Evolutionary conservation across 2,329 filamentous ascomycete genomes (phyloP), one percentile per base, ranked within the genome.

Genomic region (Aureobasidium leucospermi): DNA sequence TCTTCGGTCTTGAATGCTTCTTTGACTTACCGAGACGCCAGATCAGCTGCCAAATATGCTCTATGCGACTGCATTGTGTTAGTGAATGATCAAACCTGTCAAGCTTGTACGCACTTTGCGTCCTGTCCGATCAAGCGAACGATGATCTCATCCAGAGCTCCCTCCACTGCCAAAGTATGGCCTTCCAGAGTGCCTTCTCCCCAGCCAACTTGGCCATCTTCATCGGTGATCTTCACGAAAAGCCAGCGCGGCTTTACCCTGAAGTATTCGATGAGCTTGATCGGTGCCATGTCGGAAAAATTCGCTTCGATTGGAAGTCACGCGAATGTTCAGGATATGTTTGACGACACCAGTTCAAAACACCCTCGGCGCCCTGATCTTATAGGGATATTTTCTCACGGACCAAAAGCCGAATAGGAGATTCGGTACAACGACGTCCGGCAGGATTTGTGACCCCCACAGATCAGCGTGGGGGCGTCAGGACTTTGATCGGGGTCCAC

Each of bases 11-110:
- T 43, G 10, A n/a, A 11, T 13, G 28, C 11, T 31, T 9, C 46
- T 11, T 75, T 48, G 15, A 36, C 60, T 19, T 15, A 63, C 59
- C 61, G 23, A 81, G 76, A 43, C 88, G 80, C 81, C 85, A 91
- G 29, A 83, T 82, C 63, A 81, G 79, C 69, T 90, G 88, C 89
- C 89, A 92, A 60, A 92, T 86, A 63, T 90, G 85, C 68, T 92
- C 88, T 63, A 92, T 91, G 51, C 90, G 84, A 68, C 81, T 85
- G 89, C 29, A 81, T 2, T 55, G 7, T 16, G 16, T 55, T 13
- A 45, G 47, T 11, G 13, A 29, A 16, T 42, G 41, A 8, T 42
- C 31, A 1, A 2, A 89, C 9, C 13, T n/a, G 5, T 15, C 7
- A 6, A 15, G 11, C 10, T 4, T 9, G 8, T 28, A 58, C 58